Evolutionary conservation across 441 rosid genomes (phyloP).

Genomic region (Eutrema salsugineum): DNA sequence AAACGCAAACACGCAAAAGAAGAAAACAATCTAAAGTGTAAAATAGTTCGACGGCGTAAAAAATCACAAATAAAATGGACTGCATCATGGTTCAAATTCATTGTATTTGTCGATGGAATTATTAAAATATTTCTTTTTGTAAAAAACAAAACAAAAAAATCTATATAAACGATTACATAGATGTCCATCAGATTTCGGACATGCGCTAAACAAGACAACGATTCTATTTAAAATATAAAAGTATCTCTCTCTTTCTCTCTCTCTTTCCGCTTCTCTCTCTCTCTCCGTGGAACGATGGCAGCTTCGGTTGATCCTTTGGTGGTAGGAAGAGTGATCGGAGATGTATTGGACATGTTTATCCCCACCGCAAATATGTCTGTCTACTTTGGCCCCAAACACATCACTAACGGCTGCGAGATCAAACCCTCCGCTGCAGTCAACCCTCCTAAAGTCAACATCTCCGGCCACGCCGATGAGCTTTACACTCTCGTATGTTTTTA

Average conservation of each 20-base stretch:
- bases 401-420: conserved; percentile 75
- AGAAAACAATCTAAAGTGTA: neutral
- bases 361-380: conserved; percentile 68
- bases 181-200: conserved; percentile 15
- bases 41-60: neutral
- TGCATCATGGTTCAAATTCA: conserved; percentile 14
- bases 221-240: neutral
- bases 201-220: conserved; percentile 25
- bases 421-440: conserved; percentile 60
- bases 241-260: neutral
- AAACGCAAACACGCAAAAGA: neutral
- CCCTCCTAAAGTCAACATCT: conserved; percentile 60
- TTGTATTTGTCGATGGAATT: conserved; percentile 17
- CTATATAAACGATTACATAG: conserved; percentile 12
- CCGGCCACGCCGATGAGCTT: conserved; percentile 57
- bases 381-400: conserved; percentile 64
- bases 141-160: neutral
- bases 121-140: neutral
- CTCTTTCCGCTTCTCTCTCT: neutral
- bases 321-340: conserved; percentile 85
- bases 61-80: neutral
- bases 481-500: conserved; percentile 57
- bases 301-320: conserved; percentile 67
- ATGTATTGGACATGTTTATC: conserved; percentile 76
- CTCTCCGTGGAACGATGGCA: conserved; percentile 37